Percentiles rank a stretch among this genome's conserved stretches.
Evolutionary conservation across 192 early-diverging fungal species (phyloP).

Genomic region (Backusella mclennaniae): DNA sequence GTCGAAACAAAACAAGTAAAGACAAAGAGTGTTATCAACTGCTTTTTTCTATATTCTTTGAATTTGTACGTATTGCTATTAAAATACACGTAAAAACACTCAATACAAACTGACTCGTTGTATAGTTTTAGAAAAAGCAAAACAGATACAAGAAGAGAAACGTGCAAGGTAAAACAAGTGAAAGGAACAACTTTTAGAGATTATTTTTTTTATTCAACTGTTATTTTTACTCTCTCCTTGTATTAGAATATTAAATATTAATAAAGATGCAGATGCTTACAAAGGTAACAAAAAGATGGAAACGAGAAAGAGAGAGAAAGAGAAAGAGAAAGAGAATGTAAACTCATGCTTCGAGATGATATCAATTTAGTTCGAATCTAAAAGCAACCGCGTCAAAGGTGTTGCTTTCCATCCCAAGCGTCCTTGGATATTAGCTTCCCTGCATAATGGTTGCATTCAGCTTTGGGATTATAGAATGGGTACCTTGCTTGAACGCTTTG

Average conservation of each 20-base stretch:
- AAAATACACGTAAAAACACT: background rate
- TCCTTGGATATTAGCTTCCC: constrained; percentile 95
- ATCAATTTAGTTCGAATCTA: constrained; percentile 92
- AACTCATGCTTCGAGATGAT: background rate
- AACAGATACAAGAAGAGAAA: background rate
- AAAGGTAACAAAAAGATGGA: constrained; percentile 57
- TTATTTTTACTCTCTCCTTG: background rate
- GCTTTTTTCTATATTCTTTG: background rate
- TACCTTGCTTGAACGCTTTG: constrained; percentile 94
- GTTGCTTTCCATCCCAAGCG: constrained; percentile 96
- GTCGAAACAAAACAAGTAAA: background rate
- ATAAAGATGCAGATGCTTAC: constrained; percentile 78
- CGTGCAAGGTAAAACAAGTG: background rate
- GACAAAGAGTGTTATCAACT: background rate
- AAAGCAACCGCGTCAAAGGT: constrained; percentile 97
- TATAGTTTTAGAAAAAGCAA: background rate
- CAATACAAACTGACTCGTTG: background rate
- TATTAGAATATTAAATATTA: constrained; percentile 7
- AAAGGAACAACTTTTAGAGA: background rate
- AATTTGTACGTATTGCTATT: background rate
- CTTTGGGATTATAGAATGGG: constrained; percentile 99
- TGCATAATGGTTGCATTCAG: constrained; percentile 98
- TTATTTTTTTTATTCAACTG: background rate
- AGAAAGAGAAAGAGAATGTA: background rate
- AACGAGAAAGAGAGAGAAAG: background rate